Conservation (phyloP, 331 rosid species). For the Malus hybrid region DNA sequence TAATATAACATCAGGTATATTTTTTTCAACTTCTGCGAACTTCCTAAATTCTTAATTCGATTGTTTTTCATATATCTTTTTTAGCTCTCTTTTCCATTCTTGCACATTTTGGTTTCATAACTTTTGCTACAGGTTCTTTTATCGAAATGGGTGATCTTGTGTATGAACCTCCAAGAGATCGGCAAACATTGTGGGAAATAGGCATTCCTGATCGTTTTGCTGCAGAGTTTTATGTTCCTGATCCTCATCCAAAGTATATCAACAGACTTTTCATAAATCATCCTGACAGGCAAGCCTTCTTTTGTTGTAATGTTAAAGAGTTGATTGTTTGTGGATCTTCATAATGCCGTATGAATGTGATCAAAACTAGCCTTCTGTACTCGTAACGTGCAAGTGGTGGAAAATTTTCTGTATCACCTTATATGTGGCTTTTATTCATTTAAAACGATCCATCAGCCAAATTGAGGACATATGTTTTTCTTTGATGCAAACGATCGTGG, state of each 20-base stretch:
- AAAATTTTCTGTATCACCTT: not conserved
- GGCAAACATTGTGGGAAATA: conserved; percentile 45
- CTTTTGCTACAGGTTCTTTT: conserved; percentile 15
- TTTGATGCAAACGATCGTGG: not conserved
- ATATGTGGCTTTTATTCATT: not conserved
- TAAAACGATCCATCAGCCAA: not conserved
- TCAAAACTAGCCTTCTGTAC: not conserved
- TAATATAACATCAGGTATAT: conserved; percentile 48
- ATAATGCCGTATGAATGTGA: not conserved
- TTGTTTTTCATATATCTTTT: not conserved
- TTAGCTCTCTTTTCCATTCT: not conserved
- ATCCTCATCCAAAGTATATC: conserved; percentile 30
- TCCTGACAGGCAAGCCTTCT: conserved; percentile 23
- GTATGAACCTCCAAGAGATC: conserved; percentile 37
- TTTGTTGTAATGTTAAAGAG: not conserved
- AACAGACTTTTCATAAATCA: conserved; percentile 23
- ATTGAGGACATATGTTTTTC: not conserved
- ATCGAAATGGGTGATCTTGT: conserved; percentile 25
- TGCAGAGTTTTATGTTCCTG: conserved; percentile 48
- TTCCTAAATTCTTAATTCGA: not conserved
- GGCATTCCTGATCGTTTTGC: conserved; percentile 45
- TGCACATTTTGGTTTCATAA: not conserved
- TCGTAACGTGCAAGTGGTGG: not conserved
- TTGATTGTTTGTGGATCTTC: not conserved
- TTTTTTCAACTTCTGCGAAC: not conserved